phyloP scores from a whole-genome alignment of 2,329 filamentous ascomycete genomes.

The Penicillium sp. region DNA sequence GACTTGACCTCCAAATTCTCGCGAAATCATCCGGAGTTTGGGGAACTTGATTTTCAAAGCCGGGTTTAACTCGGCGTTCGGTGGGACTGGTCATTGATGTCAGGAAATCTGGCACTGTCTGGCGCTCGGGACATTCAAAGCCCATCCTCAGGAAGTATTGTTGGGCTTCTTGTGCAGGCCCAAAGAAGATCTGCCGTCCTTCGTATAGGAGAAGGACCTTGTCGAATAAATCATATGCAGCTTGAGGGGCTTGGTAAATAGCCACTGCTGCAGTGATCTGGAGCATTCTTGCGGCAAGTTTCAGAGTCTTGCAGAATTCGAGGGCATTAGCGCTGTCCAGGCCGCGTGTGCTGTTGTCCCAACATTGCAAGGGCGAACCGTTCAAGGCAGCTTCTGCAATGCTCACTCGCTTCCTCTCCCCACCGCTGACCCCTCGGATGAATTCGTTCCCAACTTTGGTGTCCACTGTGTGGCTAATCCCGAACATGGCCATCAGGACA shows the following conservation, averaged over 20 bases:
- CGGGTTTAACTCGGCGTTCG: conserved; percentile 55
- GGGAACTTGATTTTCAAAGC: conserved; percentile 61
- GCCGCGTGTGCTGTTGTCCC: conserved; percentile 66
- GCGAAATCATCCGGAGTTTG: conserved; percentile 68
- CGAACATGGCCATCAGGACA: conserved; percentile 84
- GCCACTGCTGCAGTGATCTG: conserved; percentile 37
- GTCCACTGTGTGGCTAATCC: conserved; percentile 81
- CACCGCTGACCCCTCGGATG: conserved; percentile 72
- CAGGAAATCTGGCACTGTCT: conserved; percentile 66
- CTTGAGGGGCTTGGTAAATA: conserved; percentile 48
- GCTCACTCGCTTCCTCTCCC: conserved; percentile 72
- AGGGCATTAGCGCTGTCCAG: conserved; percentile 66
- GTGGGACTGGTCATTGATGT: conserved; percentile 63
- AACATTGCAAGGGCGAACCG: too few relatives aligned
- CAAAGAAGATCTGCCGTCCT: conserved; percentile 71
- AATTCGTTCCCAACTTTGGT: conserved; percentile 83
- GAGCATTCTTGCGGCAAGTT: background rate
- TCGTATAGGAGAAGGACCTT: conserved; percentile 69
- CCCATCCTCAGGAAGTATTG: conserved; percentile 65
- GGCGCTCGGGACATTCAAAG: conserved; percentile 60
- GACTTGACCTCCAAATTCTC: conserved; percentile 1
- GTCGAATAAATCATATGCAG: conserved; percentile 57
- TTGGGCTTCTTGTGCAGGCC: conserved; percentile 57
- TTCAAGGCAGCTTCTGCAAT: conserved; percentile 86
- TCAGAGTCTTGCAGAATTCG: conserved; percentile 64